Conservation (phyloP, 805 yeast genomes). For the Jamesozyma gamospora region DNA sequence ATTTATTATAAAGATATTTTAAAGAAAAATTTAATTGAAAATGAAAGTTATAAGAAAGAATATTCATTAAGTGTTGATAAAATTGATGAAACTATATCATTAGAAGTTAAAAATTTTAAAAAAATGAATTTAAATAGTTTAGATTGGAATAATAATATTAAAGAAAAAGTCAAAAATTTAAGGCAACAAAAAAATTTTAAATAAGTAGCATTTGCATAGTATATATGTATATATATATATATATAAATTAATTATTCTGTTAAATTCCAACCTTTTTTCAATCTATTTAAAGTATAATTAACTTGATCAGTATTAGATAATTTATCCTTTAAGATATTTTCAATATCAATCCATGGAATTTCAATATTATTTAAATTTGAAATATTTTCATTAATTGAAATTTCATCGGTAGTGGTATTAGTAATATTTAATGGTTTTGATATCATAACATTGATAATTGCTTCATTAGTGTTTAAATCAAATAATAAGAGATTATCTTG, state of each 20-base stretch:
- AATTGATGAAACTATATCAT: slow-evolving; percentile 28
- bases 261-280: slow-evolving; percentile 34
- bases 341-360: slow-evolving; percentile 40
- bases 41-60: not conserved
- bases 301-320: slow-evolving; percentile 24
- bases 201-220: no score
- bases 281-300: slow-evolving; percentile 22
- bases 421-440: slow-evolving; percentile 12
- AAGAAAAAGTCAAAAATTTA: slow-evolving; percentile 40
- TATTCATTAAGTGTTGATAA: slow-evolving; percentile 16
- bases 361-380: slow-evolving; percentile 1
- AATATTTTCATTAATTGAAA: not conserved
- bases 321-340: slow-evolving; percentile 28
- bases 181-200: slow-evolving; percentile 1
- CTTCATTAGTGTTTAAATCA: slow-evolving; percentile 20
- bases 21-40: not conserved
- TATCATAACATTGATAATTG: slow-evolving; percentile 38
- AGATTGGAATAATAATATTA: slow-evolving; percentile 50
- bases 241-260: slow-evolving; percentile 13
- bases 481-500: slow-evolving; percentile 39
- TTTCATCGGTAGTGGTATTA: not conserved
- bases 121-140: slow-evolving; percentile 35
- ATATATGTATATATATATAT: slow-evolving; percentile 2
- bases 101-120: slow-evolving; percentile 33
- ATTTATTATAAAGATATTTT: no score